Conservation (phyloP, 768 basidiomycete genomes). For the Suillus subalutaceus region DNA sequence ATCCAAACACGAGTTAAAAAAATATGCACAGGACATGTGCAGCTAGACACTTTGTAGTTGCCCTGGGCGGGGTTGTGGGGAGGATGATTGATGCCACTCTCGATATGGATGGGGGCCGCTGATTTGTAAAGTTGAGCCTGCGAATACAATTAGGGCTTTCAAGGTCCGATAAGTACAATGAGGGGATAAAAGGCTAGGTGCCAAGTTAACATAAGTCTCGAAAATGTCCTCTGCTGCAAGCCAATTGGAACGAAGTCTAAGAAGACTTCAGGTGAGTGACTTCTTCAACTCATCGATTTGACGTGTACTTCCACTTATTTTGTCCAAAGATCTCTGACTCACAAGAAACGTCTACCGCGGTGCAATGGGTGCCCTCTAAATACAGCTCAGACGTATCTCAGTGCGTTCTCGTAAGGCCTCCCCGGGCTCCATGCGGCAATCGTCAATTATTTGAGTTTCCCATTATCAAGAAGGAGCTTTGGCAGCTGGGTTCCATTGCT, state of each 20-base stretch:
- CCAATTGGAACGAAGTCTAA: neutral
- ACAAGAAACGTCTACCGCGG: neutral
- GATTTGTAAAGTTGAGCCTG: no score
- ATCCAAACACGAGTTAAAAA: no score
- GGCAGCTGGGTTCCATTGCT: neutral
- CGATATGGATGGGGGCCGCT: no score
- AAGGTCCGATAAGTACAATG: no score
- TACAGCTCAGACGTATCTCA: neutral
- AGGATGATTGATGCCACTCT: no score
- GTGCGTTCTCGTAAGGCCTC: conserved; percentile 1
- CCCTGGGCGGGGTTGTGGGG: no score
- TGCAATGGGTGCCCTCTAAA: conserved; percentile 1
- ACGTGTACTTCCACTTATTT: neutral
- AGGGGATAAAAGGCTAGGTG: no score
- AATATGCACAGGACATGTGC: no score
- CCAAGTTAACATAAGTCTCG: no score
- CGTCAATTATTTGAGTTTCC: neutral
- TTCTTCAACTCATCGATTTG: neutral
- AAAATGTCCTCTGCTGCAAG: neutral
- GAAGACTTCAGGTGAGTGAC: neutral
- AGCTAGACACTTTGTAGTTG: no score
- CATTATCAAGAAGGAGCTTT: neutral
- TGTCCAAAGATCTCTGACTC: neutral
- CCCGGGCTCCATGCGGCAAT: neutral
- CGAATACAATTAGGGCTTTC: no score